A percentile compares a stretch with the other conserved stretches of the same genome.
phyloP scores from a whole-genome alignment of 75 land plant species.

The Larix kaempferi region DNA sequence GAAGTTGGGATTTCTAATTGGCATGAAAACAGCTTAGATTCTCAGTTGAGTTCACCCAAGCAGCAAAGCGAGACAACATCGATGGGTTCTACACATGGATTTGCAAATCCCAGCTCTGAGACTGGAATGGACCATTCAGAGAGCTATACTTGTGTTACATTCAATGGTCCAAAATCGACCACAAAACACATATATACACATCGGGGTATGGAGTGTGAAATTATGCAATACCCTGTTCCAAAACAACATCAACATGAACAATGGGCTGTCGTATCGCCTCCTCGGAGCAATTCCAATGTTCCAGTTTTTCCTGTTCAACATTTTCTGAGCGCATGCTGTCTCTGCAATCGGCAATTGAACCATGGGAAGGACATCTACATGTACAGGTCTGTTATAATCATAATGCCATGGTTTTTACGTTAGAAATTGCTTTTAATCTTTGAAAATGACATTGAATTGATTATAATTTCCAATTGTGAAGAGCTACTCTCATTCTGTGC shows the following conservation, averaged over 20 bases:
- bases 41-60: not conserved
- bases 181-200: constrained; percentile 2
- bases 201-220: constrained; percentile 6
- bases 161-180: constrained; percentile 7
- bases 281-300: not conserved
- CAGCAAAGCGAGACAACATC: not conserved
- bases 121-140: constrained; percentile 21
- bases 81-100: not conserved
- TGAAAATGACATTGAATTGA: not conserved
- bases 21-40: constrained; percentile 11
- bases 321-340: constrained; percentile 26
- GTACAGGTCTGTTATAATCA: constrained; percentile 24
- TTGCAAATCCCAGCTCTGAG: not conserved
- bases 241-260: not conserved
- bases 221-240: not conserved
- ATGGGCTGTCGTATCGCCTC: not conserved
- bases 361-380: constrained; percentile 38
- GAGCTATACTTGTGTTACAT: constrained; percentile 39
- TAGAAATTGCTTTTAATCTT: not conserved
- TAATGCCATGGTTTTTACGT: not conserved
- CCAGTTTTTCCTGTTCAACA: not conserved
- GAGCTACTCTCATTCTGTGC: not conserved
- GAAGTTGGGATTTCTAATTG: constrained; percentile 4
- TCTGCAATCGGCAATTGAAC: constrained; percentile 23
- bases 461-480: not conserved